These are phyloP conservation scores for Cucurbita argyrosperma DNA, from an alignment of 306 rosid genomes.

Conservation along the genomic window DNA sequence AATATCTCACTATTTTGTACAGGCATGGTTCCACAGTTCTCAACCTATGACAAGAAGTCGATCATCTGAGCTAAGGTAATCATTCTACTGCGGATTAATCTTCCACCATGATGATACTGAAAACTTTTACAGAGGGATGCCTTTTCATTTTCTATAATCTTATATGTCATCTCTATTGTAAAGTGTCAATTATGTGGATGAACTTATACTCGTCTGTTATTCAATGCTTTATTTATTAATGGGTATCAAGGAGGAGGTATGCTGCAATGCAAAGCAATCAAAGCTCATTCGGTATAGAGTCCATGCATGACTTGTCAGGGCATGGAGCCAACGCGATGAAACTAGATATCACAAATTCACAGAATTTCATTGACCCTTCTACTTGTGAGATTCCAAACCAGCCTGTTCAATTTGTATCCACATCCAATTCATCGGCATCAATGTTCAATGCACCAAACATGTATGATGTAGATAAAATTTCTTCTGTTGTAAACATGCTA, in stretches of 20 bases:
- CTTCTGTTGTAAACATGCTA: constrained; percentile 82
- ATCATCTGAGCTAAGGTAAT: constrained; percentile 84
- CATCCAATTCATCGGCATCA: constrained; percentile 63
- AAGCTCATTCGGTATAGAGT: constrained; percentile 36
- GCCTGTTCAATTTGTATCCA: constrained; percentile 53
- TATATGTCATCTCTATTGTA: background rate
- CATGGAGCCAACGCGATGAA: constrained; percentile 22
- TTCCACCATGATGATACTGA: constrained; percentile 12
- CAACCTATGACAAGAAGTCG: constrained; percentile 94
- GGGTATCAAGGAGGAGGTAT: constrained; percentile 51
- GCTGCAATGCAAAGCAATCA: constrained; percentile 60
- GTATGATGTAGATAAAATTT: constrained; percentile 61
- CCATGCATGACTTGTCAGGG: constrained; percentile 28
- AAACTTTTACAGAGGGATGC: background rate
- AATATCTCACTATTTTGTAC: constrained; percentile 18
- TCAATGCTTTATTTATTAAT: background rate
- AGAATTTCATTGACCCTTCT: constrained; percentile 34
- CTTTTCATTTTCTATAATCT: background rate
- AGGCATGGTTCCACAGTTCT: constrained; percentile 95
- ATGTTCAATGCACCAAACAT: constrained; percentile 42
- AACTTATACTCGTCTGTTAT: background rate
- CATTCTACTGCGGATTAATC: background rate
- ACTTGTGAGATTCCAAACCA: constrained; percentile 42
- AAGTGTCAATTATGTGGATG: background rate
- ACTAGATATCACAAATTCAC: constrained; percentile 33